These are phyloP conservation scores for Aspergillus sp. DNA, from an alignment of 2,329 filamentous ascomycete species.

Conservation along the genomic window DNA sequence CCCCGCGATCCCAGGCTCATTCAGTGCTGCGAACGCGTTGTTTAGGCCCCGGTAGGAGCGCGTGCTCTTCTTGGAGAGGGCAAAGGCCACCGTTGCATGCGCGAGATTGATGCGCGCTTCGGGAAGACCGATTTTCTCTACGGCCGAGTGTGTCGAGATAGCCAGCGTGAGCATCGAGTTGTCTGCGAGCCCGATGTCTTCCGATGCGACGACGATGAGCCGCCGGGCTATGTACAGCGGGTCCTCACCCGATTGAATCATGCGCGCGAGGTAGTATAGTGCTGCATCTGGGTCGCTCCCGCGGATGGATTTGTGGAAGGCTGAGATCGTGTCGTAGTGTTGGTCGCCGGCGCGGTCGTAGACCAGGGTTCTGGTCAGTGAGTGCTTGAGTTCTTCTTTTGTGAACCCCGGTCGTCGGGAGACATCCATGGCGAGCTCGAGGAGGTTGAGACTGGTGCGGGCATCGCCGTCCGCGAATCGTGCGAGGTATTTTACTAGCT, in stretches of 20 bases:
- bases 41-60: slow-evolving; percentile 74
- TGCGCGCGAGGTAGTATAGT: slow-evolving; percentile 88
- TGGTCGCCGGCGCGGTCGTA: slow-evolving; percentile 94
- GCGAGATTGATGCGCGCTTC: slow-evolving; percentile 89
- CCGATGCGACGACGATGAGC: slow-evolving; percentile 88
- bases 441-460: slow-evolving; percentile 80
- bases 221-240: slow-evolving; percentile 85
- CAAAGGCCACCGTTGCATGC: slow-evolving; percentile 74
- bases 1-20: slow-evolving; percentile 73
- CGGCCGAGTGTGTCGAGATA: slow-evolving; percentile 75
- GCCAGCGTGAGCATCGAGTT: slow-evolving; percentile 74
- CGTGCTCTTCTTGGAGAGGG: slow-evolving; percentile 76
- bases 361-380: slow-evolving; percentile 83
- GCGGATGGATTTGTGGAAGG: slow-evolving; percentile 91
- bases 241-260: slow-evolving; percentile 93
- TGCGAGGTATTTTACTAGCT: slow-evolving; percentile 72
- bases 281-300: slow-evolving; percentile 80
- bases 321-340: slow-evolving; percentile 95
- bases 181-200: slow-evolving; percentile 88
- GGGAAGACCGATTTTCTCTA: slow-evolving; percentile 89
- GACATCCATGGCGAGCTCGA: slow-evolving; percentile 79
- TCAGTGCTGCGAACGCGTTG: slow-evolving; percentile 68
- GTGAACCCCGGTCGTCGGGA: slow-evolving; percentile 58
- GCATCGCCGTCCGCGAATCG: slow-evolving; percentile 88
- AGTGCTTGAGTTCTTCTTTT: slow-evolving; percentile 66